phyloP scores from a whole-genome alignment of 306 rosid genomes.

The Acacia acuminata region DNA sequence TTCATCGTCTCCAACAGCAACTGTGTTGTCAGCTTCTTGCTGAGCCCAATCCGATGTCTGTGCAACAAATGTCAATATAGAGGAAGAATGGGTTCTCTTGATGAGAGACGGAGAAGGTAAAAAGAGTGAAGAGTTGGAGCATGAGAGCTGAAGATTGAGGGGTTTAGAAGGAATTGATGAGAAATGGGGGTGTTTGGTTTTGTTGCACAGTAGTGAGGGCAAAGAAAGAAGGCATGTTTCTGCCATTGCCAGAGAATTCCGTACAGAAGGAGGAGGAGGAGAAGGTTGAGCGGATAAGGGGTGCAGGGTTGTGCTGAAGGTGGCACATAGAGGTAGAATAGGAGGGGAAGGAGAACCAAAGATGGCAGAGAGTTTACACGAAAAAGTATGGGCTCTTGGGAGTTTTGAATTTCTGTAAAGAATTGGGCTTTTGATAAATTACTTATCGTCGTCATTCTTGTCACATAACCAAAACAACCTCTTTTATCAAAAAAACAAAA shows the following conservation, averaged over 20 bases:
- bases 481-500: too few species aligned
- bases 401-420: background rate
- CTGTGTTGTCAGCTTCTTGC: slow-evolving; percentile 46
- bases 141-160: slow-evolving; percentile 47
- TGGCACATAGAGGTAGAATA: background rate
- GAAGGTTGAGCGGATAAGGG: slow-evolving; percentile 49
- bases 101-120: slow-evolving; percentile 31
- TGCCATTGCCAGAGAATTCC: slow-evolving; percentile 52
- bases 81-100: slow-evolving; percentile 42
- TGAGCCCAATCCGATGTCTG: slow-evolving; percentile 86
- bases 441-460: too few species aligned
- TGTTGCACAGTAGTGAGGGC: slow-evolving; percentile 51
- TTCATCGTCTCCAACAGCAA: slow-evolving; percentile 30
- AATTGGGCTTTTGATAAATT: background rate
- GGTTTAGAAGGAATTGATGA: slow-evolving; percentile 44
- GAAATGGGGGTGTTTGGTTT: slow-evolving; percentile 43
- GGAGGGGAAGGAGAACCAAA: background rate
- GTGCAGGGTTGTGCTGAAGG: background rate
- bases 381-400: background rate
- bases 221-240: slow-evolving; percentile 58
- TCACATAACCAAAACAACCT: too few species aligned
- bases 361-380: background rate
- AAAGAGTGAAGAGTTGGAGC: slow-evolving; percentile 39
- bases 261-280: background rate
- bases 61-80: slow-evolving; percentile 52